Evolutionary conservation across 768 basidiomycete genomes (phyloP), one percentile per base, ranked within the genome.

Genomic region (Pholiota conissans): DNA sequence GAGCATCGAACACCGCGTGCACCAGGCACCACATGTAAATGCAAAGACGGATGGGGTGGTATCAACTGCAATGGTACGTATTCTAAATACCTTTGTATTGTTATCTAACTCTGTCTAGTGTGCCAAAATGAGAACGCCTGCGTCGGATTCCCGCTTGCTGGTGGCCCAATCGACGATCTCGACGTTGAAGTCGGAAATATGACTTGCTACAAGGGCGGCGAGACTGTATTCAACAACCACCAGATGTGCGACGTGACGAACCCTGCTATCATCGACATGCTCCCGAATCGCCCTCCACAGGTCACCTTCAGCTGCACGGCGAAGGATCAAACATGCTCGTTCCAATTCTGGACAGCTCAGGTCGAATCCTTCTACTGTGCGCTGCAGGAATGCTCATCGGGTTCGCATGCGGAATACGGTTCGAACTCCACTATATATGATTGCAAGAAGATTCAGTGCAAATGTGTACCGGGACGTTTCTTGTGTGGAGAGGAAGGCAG

Each of bases 181-280:
- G 63, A 66, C 26, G 60, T 61, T 50, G 58, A 62, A 16, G 61
- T 63, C 11, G 67, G 60, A 22, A 73, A 74, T 47, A 95, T 98
- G 89, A 92, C 93, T 1, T 98, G 97, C 70, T 96, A 97, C 80
- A 90, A 81, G 54, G 92, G 91, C 39, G 97, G 97, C 22, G 83
- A 90, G 69, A 95, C 93, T 0, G 90, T 99, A n/a, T 90, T 92
- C 71, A 89, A 85, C 70, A 95, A 97, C 63, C 93, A 95, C 72
- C 96, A 99, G 71, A 93, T 97, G 87, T 99, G 97, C 74, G 85
- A 98, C 69, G 95, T 99, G 30, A 99, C 97, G 10, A 98, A 98
- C 74, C 87, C 91, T 48, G 97, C 97, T 74, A 98, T 98, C 63
- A 77, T 97, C 60, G 96, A 97, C 67, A 92, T 98, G 70, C 76